Conservation (phyloP, 768 basidiomycete genomes). For the Psilocybe subaeruginosa region DNA sequence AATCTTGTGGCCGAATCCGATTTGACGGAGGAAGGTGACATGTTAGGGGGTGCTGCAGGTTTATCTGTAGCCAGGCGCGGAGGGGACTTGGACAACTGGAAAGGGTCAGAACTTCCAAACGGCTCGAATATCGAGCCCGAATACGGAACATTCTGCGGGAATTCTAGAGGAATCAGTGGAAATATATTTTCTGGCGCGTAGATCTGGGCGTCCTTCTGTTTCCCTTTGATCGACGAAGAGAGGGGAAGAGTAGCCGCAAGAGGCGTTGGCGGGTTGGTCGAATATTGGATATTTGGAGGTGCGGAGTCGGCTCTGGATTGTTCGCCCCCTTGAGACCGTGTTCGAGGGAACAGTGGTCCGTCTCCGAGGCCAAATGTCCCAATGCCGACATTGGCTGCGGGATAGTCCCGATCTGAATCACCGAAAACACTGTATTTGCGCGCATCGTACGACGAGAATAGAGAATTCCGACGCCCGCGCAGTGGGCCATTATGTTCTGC, state of each 20-base stretch:
- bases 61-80: neutral
- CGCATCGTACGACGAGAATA: slow-evolving; percentile 10
- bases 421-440: slow-evolving; percentile 15
- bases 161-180: neutral
- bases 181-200: slow-evolving; percentile 1
- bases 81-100: neutral
- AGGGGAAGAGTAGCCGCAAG: neutral
- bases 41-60: neutral
- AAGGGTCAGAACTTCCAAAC: slow-evolving; percentile 3
- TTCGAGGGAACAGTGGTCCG: slow-evolving; percentile 22
- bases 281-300: slow-evolving; percentile 14
- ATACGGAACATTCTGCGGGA: neutral
- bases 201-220: slow-evolving; percentile 5
- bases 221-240: slow-evolving; percentile 4
- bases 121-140: slow-evolving; percentile 9
- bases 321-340: slow-evolving; percentile 10
- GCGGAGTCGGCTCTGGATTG: slow-evolving; percentile 20
- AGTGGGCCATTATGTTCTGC: neutral
- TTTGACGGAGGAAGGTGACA: slow-evolving; percentile 5
- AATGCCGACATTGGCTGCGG: slow-evolving; percentile 4
- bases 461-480: slow-evolving; percentile 12
- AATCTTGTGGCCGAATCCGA: slow-evolving; percentile 6
- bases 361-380: slow-evolving; percentile 17
- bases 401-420: neutral
- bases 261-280: slow-evolving; percentile 5